A percentile compares a stretch with the other conserved stretches of the same genome.
phyloP scores from a whole-genome alignment of 1,139 yeast species.

The Kluyveromyces sp. region DNA sequence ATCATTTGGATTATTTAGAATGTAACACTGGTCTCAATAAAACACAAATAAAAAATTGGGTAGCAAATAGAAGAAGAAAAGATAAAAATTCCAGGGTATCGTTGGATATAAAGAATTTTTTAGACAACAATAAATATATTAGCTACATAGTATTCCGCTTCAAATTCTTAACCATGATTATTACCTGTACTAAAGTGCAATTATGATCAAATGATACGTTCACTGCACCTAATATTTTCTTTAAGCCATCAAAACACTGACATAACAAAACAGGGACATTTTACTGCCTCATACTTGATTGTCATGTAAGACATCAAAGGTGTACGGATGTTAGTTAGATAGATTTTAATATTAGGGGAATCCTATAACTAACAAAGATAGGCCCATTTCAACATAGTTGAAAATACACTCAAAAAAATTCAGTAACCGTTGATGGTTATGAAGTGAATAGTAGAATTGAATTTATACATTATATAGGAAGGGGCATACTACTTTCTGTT shows the following conservation, averaged over 20 bases:
- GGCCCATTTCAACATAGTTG: neutral
- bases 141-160: neutral
- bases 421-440: too few species aligned
- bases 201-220: neutral
- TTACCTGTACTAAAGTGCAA: neutral
- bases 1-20: slow-evolving; percentile 9
- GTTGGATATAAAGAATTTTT: neutral
- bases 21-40: slow-evolving; percentile 14
- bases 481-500: neutral
- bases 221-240: neutral
- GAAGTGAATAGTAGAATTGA: too few species aligned
- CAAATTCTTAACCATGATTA: neutral
- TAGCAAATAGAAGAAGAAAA: slow-evolving; percentile 23
- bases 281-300: neutral
- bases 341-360: too few species aligned
- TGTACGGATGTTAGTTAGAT: neutral
- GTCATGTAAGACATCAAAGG: neutral
- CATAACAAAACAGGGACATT: neutral
- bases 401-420: neutral
- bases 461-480: neutral
- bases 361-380: neutral
- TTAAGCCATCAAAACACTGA: neutral
- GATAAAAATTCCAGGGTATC: slow-evolving; percentile 9
- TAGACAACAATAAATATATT: neutral
- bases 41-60: slow-evolving; percentile 22